Base-by-base conservation (phyloP, 202 grass and related monocot genomes). In the Alloteropsis angusta region DNA sequence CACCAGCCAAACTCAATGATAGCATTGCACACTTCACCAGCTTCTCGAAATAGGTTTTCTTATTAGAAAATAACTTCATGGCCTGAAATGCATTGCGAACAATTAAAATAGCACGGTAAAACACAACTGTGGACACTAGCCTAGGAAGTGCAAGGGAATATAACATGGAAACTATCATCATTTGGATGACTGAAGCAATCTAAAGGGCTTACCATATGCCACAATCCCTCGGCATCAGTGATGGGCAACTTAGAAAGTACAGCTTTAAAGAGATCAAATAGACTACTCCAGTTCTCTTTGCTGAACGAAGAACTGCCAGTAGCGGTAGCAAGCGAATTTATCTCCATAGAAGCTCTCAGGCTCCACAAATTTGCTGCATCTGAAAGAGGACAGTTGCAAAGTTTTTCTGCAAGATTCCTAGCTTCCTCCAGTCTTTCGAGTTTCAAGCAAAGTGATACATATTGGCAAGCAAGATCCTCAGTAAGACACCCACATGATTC, bases 401-500 rank as follows among this genome's bases (percentile, higher is more conserved):
- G 77, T 39, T 78, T 92, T 81, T 87, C 90, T 78, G 83, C 81
- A 55, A 98, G 83, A 72, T 83, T 83, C 80, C 74, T 92, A 65
- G 92, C 92, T 81, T 92, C 85, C 56, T 98, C 68, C 52, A 92
- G 67, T 88, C 84, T 90, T 85, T 67, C 69, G 6, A 75, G 81
- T 91, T 85, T 78, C 85, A 93, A 65, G 64, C 66, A 79, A 81
- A 88, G 85, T 59, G 86, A 87, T 41, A 95, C 71, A 71, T 86
- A 93, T 64, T 95, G 85, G 63, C 90, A 95, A 55, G 95, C 95
- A 74, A 98, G 92, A 77, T 87, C 80, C 46, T 90, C 75, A n/a
- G 80, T 85, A 74, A 98, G 83, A 72, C 90, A 98, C 36, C 83
- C 87, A 73, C 71, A 83, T 18, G 60, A 90, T 79, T 95, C 84